Conservation (phyloP, 768 basidiomycete genomes). For the Pholiota molesta region DNA sequence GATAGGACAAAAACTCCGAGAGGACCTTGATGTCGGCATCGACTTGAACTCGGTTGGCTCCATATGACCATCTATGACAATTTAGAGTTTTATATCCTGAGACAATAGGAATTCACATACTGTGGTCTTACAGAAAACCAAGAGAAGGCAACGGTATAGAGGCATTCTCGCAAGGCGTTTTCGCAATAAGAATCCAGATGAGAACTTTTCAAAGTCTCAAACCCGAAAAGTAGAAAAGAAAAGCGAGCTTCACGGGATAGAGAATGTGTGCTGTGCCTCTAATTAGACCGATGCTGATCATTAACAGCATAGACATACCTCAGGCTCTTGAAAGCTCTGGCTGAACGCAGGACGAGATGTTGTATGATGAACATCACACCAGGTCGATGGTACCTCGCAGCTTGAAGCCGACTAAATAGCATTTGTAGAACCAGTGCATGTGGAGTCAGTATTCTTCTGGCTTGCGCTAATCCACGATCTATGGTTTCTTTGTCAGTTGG, state of each 20-base stretch:
- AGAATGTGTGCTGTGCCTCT: constrained; percentile 74
- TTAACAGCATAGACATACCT: constrained; percentile 53
- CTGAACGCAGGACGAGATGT: constrained; percentile 82
- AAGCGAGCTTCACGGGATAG: constrained; percentile 90
- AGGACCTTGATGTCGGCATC: constrained; percentile 87
- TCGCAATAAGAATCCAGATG: constrained; percentile 85
- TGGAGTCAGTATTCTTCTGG: constrained; percentile 77
- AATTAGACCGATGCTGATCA: not conserved
- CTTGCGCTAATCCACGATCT: constrained; percentile 69
- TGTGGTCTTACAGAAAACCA: constrained; percentile 97
- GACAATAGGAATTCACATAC: constrained; percentile 48
- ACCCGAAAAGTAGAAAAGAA: constrained; percentile 89
- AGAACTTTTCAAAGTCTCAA: constrained; percentile 89
- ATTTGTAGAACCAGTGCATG: constrained; percentile 87
- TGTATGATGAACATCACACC: constrained; percentile 87
- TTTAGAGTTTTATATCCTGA: not conserved
- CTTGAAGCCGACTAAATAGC: constrained; percentile 90
- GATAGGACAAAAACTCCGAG: constrained; percentile 77
- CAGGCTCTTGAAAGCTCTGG: constrained; percentile 65
- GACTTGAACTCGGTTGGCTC: constrained; percentile 90
- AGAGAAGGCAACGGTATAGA: constrained; percentile 81
- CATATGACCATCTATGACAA: constrained; percentile 86
- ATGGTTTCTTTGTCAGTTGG: constrained; percentile 88
- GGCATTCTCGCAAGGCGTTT: constrained; percentile 65
- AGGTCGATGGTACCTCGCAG: constrained; percentile 85